Conservation (phyloP, 2,329 filamentous ascomycete species). For the Coniochaeta ligniaria region DNA sequence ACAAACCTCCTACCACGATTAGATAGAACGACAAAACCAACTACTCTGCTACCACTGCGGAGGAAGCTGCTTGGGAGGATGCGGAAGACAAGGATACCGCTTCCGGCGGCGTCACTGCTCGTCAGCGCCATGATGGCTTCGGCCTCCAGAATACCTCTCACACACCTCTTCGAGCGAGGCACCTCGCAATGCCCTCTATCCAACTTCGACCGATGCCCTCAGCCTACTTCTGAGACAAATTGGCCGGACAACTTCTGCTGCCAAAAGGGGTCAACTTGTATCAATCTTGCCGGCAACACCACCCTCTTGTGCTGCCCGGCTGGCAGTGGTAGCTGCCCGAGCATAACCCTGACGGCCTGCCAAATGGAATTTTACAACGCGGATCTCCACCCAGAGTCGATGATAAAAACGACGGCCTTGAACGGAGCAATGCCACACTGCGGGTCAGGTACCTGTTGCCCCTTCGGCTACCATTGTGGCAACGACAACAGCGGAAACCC, state of each 20-base stretch:
- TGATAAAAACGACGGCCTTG: constrained; percentile 61
- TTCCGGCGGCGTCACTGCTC: constrained; percentile 28
- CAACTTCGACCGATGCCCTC: constrained; percentile 44
- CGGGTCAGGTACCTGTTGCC: constrained; percentile 55
- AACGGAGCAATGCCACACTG: constrained; percentile 49
- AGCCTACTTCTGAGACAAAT: constrained; percentile 27
- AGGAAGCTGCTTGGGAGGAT: constrained; percentile 10
- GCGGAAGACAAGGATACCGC: constrained; percentile 20
- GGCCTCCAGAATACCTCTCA: constrained; percentile 27
- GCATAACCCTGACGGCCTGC: constrained; percentile 59
- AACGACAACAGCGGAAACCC: constrained; percentile 20
- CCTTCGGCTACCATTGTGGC: constrained; percentile 63
- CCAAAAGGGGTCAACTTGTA: constrained; percentile 43
- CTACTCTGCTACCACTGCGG: neutral
- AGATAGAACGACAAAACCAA: neutral
- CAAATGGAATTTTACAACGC: constrained; percentile 55
- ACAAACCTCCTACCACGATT: neutral
- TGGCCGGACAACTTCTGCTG: constrained; percentile 66
- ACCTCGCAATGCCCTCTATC: constrained; percentile 40
- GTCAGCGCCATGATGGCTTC: constrained; percentile 23
- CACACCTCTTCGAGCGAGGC: constrained; percentile 32
- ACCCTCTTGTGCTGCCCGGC: constrained; percentile 66
- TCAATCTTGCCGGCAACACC: constrained; percentile 54
- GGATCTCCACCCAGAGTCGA: constrained; percentile 43
- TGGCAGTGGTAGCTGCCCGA: constrained; percentile 45